Evolutionary conservation across 106 monocot genomes (phyloP), one percentile per base, ranked within the genome.

Genomic region (Dendrobium chrysotoxum): DNA sequence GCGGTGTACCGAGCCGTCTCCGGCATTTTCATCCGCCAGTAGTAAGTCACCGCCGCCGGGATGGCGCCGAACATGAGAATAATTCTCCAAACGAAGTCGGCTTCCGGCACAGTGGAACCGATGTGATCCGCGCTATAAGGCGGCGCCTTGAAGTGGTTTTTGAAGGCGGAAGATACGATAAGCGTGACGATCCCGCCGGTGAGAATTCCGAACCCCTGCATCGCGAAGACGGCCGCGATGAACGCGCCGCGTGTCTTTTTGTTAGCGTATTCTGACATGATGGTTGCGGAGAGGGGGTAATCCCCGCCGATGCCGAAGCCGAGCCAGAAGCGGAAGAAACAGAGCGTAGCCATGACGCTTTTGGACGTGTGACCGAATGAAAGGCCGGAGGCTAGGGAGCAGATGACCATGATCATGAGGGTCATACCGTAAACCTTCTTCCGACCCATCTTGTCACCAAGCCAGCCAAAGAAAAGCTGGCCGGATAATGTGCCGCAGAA

Each of bases 201-300:
- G 50, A 89, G 83, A 42, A 84, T 89, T 3, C 74, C 74, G 42
- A 74, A 70, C 11, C 79, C 79, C 45, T 79, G 79, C 79, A 79
- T 92, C 17, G 92, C 92, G 78, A 92, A 92, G 30, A 92, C 90
- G 61, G 92, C 90, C 2, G 92, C 92, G 68, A 92, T 92, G 82
- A 92, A 92, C 17, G 88, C 80, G 0, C 92, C 92, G 42, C 92
- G 90, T 4, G 93, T 90, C 54, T 85, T 86, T 87, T 93, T 93
- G 85, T 93, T 93, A 77, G 93, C 90, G 82, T 93, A 93, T 80
- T 93, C 93, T 1, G 93, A 93, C 93, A 93, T 93, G 85, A 93
- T 93, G 79, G 93, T 93, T 81, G 93, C 93, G 39, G 88, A 88
- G 1, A 93, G 86, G 1, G 93, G 93, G 79, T 93, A 93, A 71